Evolutionary conservation across 2,329 filamentous ascomycete species (phyloP).

Genomic region (Gremmenia infestans): DNA sequence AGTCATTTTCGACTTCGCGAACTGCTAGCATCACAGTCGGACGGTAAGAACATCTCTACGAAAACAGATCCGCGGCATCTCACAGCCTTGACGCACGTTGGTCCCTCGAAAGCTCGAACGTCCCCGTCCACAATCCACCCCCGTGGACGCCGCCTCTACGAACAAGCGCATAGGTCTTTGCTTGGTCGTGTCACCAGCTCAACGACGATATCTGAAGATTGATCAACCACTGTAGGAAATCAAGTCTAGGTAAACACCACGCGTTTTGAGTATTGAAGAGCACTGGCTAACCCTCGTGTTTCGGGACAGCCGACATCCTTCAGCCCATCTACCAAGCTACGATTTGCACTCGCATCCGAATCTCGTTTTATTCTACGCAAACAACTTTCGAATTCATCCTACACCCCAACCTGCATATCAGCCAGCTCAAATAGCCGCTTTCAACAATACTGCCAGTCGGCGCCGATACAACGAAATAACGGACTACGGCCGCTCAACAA

Average conservation of each 20-base stretch:
- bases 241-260: neutral
- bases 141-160: neutral
- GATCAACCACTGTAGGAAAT: neutral
- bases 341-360: too few relatives aligned
- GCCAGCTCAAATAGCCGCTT: too few relatives aligned
- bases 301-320: neutral
- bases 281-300: neutral
- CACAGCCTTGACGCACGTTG: too few relatives aligned
- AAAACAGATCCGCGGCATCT: too few relatives aligned
- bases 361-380: too few relatives aligned
- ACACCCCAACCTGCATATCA: too few relatives aligned
- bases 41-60: too few relatives aligned
- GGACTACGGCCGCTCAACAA: neutral
- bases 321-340: neutral
- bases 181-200: neutral
- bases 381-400: too few relatives aligned
- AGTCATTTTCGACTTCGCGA: too few relatives aligned
- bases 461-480: neutral
- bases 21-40: too few relatives aligned
- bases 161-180: neutral
- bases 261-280: neutral
- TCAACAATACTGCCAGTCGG: too few relatives aligned
- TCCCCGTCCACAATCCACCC: neutral
- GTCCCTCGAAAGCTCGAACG: neutral
- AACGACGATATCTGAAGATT: neutral